These are phyloP conservation scores for Nicotiana noctiflora DNA, from an alignment of 257 asterid genomes.

Conservation along the genomic window DNA sequence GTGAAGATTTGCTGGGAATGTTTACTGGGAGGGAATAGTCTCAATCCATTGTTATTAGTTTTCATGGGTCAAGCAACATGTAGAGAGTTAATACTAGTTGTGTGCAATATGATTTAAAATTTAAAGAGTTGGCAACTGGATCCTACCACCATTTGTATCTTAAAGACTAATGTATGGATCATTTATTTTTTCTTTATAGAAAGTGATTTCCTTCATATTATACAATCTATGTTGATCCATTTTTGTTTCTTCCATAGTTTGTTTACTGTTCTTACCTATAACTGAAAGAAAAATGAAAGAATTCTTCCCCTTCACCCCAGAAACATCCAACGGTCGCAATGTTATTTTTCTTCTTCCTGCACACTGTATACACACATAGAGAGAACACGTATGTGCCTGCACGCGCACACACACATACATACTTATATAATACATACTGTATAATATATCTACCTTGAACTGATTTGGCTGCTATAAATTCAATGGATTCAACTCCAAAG, in stretches of 20 bases:
- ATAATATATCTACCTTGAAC: neutral
- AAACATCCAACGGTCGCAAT: neutral
- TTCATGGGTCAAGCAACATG: neutral
- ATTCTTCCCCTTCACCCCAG: neutral
- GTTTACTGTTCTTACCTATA: neutral
- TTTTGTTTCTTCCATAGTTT: neutral
- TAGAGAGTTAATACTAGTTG: neutral
- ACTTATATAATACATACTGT: too few relatives aligned
- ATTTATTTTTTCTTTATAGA: neutral
- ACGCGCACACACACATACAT: too few relatives aligned
- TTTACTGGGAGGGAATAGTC: neutral
- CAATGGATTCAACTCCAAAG: neutral
- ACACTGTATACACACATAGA: too few relatives aligned
- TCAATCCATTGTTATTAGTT: slow-evolving; percentile 4
- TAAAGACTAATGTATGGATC: neutral
- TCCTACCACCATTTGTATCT: neutral
- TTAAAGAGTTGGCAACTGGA: slow-evolving; percentile 6
- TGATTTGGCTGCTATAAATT: neutral
- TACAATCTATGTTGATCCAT: too few relatives aligned
- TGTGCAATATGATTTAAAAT: neutral
- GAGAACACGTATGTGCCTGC: too few relatives aligned
- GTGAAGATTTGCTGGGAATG: neutral
- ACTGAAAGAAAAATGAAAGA: neutral
- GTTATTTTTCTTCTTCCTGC: neutral
- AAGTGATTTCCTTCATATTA: too few relatives aligned